Percentiles rank a stretch among this genome's conserved stretches.
Evolutionary conservation across 805 yeast species (phyloP).

Genomic region (Candida yuanshanica): DNA sequence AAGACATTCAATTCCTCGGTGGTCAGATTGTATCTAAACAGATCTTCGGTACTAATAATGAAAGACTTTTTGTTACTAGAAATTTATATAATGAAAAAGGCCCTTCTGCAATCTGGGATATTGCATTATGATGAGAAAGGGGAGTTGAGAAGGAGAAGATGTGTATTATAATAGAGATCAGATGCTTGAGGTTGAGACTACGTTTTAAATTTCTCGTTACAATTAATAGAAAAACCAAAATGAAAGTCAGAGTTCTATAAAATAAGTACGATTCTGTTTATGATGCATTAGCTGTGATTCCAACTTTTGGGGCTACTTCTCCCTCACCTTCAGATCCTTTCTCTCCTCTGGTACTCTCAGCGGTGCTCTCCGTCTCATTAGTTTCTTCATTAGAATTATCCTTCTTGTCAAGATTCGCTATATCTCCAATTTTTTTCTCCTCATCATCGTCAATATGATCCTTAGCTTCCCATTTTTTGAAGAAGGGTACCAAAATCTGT

Average conservation of each 20-base stretch:
- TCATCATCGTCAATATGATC: conserved; percentile 20
- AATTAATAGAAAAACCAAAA: not conserved
- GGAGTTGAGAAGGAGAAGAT: not conserved
- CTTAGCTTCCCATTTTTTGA: conserved; percentile 56
- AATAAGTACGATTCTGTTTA: not conserved
- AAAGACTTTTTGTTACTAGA: conserved; percentile 55
- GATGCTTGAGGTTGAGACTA: not conserved
- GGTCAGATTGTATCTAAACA: conserved; percentile 86
- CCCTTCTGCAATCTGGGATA: conserved; percentile 78
- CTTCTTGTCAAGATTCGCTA: too few relatives aligned
- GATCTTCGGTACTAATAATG: conserved; percentile 61
- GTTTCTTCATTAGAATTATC: conserved; percentile 6
- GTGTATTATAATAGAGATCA: not conserved
- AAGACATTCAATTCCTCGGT: conserved; percentile 75
- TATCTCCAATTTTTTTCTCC: conserved; percentile 5
- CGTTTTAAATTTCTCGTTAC: not conserved
- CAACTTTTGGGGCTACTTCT: not conserved
- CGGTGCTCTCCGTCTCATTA: not conserved
- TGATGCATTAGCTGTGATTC: not conserved
- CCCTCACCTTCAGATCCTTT: too few relatives aligned
- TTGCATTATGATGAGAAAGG: conserved; percentile 27
- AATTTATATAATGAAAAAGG: conserved; percentile 75
- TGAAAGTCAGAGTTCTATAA: not conserved
- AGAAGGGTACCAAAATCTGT: conserved; percentile 57
- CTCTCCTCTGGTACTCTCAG: not conserved